These are phyloP conservation scores for Trichosporon sp. DNA, from an alignment of 1,284 basidiomycete species.

Conservation along the genomic window DNA sequence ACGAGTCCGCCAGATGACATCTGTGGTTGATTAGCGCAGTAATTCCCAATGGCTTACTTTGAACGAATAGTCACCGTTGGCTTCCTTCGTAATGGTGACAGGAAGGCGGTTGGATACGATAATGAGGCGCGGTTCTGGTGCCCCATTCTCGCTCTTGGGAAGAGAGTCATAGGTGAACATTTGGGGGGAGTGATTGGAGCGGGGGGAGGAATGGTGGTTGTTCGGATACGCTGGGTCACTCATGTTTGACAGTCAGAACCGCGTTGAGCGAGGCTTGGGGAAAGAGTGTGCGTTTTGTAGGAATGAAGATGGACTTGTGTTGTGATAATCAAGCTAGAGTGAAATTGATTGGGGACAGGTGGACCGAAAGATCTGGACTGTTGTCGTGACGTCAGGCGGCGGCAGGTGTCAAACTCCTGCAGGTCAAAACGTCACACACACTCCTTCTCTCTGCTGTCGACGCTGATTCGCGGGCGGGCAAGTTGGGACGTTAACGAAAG, in stretches of 20 bases:
- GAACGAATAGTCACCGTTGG: constrained; percentile 83
- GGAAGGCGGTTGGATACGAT: constrained; percentile 95
- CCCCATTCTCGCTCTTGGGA: constrained; percentile 8
- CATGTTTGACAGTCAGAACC: constrained; percentile 2
- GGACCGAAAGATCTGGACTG: constrained; percentile 1
- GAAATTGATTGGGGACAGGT: not conserved
- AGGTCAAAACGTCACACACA: not conserved
- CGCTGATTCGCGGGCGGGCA: not conserved
- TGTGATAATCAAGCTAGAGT: not conserved
- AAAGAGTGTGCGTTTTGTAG: not conserved
- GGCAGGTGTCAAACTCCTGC: not conserved
- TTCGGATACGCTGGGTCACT: constrained; percentile 15
- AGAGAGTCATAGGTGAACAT: constrained; percentile 6
- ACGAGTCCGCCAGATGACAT: constrained; percentile 95
- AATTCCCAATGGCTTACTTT: constrained; percentile 52
- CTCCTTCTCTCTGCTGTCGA: not conserved
- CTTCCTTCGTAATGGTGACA: constrained; percentile 84
- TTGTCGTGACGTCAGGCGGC: not conserved
- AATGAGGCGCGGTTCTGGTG: constrained; percentile 65
- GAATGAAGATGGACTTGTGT: not conserved
- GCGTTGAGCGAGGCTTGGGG: not conserved
- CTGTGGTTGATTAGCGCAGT: constrained; percentile 24
- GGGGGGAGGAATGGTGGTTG: constrained; percentile 21
- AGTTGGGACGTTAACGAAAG: not conserved
- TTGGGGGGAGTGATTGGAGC: constrained; percentile 8